A percentile compares a stretch with the other conserved stretches of the same genome.
phyloP scores from a whole-genome alignment of 768 basidiomycete species.

The Russula foetens region DNA sequence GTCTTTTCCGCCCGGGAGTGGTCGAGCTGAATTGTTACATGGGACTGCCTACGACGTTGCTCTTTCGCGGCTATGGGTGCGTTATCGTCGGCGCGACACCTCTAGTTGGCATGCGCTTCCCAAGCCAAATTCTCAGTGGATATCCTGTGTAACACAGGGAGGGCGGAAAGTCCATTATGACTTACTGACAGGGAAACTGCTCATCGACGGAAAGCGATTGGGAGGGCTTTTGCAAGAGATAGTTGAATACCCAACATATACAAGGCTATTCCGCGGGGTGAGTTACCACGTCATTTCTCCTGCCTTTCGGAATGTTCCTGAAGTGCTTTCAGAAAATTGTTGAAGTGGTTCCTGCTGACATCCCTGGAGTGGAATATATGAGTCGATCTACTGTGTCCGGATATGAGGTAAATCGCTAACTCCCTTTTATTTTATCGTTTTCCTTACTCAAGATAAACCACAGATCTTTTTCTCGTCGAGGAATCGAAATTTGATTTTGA shows the following conservation, averaged over 20 bases:
- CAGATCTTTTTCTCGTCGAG: background rate
- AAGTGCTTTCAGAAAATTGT: background rate
- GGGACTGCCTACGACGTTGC: background rate
- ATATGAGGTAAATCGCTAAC: background rate
- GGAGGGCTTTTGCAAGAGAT: background rate
- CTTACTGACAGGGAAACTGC: background rate
- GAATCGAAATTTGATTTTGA: background rate
- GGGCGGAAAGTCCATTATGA: background rate
- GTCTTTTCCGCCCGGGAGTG: background rate
- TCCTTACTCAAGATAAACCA: background rate
- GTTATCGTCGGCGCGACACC: background rate
- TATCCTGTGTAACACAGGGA: background rate
- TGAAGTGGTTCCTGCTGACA: background rate
- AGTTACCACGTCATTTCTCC: background rate
- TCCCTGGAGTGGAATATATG: slow-evolving; percentile 2
- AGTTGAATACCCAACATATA: background rate
- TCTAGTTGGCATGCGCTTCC: slow-evolving; percentile 3
- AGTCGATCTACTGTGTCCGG: background rate
- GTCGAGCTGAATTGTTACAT: background rate
- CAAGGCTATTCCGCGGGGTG: background rate
- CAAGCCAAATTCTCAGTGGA: slow-evolving; percentile 6
- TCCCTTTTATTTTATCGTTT: background rate
- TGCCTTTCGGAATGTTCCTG: background rate
- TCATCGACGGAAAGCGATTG: background rate
- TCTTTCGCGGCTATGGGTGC: background rate